Evolutionary conservation across 129 eudicot species (phyloP), one percentile per base, ranked within the genome.

Genomic region (Pulicaria dysenterica): DNA sequence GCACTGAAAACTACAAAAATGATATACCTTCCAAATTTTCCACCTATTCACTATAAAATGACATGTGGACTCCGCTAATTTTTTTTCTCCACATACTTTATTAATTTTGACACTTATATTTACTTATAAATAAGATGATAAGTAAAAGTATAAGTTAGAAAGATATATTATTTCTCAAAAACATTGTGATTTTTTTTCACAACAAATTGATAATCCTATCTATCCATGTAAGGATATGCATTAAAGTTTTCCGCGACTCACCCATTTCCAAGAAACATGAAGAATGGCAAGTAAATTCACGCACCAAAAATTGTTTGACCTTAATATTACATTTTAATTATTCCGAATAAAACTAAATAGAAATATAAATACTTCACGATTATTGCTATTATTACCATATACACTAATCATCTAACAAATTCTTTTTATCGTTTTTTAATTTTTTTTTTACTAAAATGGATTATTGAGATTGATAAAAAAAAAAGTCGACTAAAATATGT

Each of bases 181-280:
- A n/a, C n/a, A n/a, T n/a, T n/a, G n/a, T n/a, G n/a, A 60, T 38
- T 60, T 7, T 34, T 58, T 58, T 58, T 60, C 12, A 38, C 6
- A 38, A n/a, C n/a, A 13, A 60, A 38, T 39, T 38, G 11, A 60
- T 12, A 36, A 60, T 60, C 46, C 36, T 36, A 36, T 60, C 45
- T 38, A 5, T 13, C 36, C 12, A 37, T 59, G 43, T 10, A 24
- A 10, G 19, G 5, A 36, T 34, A n/a, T 57, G 58, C 76, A 72
- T 58, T 72, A 36, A 72, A 58, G 8, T 6, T 58, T 15, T 45
- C 58, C 58, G 76, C 76, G 34, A 58, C 45, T 43, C 58, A 24
- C 66, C 64, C 48, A 45, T 72, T 72, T 72, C 67, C 77, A 36
- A 72, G 76, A 72, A 72, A 72, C 77, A 72, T 72, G 37, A 48